Evolutionary conservation across 768 basidiomycete species (phyloP), one percentile per base, ranked within the genome.

Genomic region (Mycena alexandri): DNA sequence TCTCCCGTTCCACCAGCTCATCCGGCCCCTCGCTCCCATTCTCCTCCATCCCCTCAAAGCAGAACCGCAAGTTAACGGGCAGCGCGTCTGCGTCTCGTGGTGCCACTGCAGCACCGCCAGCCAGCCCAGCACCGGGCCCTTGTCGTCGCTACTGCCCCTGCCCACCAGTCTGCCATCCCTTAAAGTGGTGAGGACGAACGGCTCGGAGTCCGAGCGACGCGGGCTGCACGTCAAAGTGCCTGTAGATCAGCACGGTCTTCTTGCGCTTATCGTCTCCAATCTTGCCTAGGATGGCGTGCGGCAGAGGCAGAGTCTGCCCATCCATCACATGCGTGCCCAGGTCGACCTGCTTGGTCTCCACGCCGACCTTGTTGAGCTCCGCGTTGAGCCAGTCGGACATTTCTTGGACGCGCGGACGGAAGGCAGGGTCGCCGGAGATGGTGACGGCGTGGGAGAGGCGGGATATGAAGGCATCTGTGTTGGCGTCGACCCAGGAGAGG

Each of bases 41-140:
- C 82, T 99, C 97, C 78, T 99, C 97, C 96, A 98, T 99, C 5
- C 93, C 96, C 77, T 99, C 97, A 73, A 99, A 96, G 83, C 93
- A 94, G n/a, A n/a, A n/a, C n/a, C 82, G 3, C 61, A 98, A 79
- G 76, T 98, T 98, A 29, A 98, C 94, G 1, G 96, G 96, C 21
- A 85, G 41, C 88, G 86, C 50, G 89, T 81, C 24, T 86, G 83
- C 41, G 87, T 86, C 62, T 89, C 81, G 54, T 86, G 80, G 63
- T 97, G 95, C 61, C 93, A 95, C 73, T 97, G 91, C 51, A 98
- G 83, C 48, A 95, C 91, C 75, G 96, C 95, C 64, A 97, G 78
- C 95, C 95, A 96, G 16, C 92, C 95, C 11, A 94, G 79, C 44
- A 96, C 83, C 16, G 94, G 94, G 0, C 95, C 95, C 79, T 97